These are phyloP conservation scores for Suhomyces terraborum DNA, from an alignment of 1,139 yeast genomes.

Conservation along the genomic window DNA sequence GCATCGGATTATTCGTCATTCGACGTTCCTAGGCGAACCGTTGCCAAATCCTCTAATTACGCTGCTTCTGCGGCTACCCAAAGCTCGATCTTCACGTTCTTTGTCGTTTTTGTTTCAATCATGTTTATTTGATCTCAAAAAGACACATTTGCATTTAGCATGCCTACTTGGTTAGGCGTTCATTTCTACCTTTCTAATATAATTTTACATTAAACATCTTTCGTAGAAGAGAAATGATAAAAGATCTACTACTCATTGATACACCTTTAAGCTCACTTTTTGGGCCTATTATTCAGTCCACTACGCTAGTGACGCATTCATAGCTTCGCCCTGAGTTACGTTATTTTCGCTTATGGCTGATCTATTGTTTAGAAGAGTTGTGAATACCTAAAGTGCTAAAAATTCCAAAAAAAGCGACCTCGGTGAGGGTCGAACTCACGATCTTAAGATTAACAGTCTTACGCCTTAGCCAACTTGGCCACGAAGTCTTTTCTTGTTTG, in stretches of 20 bases:
- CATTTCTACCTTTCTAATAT: constrained; percentile 4
- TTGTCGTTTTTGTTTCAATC: constrained; percentile 13
- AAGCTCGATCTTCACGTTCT: constrained; percentile 10
- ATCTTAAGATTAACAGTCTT: constrained; percentile 54
- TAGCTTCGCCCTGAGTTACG: no score
- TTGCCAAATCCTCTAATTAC: constrained; percentile 11
- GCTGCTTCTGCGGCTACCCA: constrained; percentile 9
- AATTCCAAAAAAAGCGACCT: constrained; percentile 30
- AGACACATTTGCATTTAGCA: constrained; percentile 3
- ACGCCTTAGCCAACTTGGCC: constrained; percentile 62
- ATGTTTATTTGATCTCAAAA: constrained; percentile 5
- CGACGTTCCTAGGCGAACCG: constrained; percentile 10
- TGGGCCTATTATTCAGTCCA: no score
- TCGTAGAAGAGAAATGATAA: no score
- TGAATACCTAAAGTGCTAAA: no score
- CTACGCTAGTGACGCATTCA: no score
- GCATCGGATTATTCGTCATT: constrained; percentile 17
- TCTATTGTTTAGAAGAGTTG: no score
- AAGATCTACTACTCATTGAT: no score
- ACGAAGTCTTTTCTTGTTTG: constrained; percentile 41
- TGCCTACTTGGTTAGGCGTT: constrained; percentile 1
- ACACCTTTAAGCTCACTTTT: no score
- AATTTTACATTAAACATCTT: not conserved
- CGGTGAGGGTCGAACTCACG: constrained; percentile 51
- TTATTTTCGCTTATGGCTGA: no score